A percentile compares a stretch with the other conserved stretches of the same genome.
phyloP scores from a whole-genome alignment of 805 yeast genomes.

The Cyberlindnera amylophila region DNA sequence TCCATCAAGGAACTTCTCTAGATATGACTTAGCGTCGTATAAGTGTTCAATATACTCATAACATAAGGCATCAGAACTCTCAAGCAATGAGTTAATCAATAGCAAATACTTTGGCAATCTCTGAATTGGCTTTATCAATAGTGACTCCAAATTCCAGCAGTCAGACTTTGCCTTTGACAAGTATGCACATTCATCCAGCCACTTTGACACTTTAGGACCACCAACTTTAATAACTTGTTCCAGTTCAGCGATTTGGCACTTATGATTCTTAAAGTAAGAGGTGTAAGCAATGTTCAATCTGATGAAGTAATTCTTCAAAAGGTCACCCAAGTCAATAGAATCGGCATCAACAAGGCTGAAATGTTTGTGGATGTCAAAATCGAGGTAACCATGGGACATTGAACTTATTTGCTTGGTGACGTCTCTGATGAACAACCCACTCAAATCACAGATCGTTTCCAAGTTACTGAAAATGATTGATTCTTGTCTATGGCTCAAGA shows the following conservation, averaged over 20 bases:
- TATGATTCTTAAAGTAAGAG: conserved; percentile 31
- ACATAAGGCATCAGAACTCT: conserved; percentile 11
- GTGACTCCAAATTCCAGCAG: conserved; percentile 27
- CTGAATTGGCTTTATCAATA: conserved; percentile 31
- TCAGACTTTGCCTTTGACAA: conserved; percentile 24
- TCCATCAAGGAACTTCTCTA: conserved; percentile 16
- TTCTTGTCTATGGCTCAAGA: conserved; percentile 34
- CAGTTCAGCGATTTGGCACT: conserved; percentile 29
- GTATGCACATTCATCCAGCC: conserved; percentile 34
- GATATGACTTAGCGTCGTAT: conserved; percentile 16
- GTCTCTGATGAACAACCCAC: conserved; percentile 29
- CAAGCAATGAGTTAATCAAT: conserved; percentile 18
- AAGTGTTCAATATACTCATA: conserved; percentile 14
- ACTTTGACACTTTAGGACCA: conserved; percentile 27
- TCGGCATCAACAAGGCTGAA: conserved; percentile 11
- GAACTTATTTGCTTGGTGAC: conserved; percentile 7
- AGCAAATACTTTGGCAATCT: conserved; percentile 27
- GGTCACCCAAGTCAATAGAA: conserved; percentile 28
- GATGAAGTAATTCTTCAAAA: conserved; percentile 29
- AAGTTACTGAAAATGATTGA: conserved; percentile 41
- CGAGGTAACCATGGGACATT: conserved; percentile 1
- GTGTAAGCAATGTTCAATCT: conserved; percentile 33
- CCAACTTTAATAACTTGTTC: conserved; percentile 14
- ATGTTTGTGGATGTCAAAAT: conserved; percentile 10
- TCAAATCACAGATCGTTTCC: conserved; percentile 35